Base-by-base conservation (phyloP, 2,329 filamentous ascomycete genomes). In the Tolypocladium tundrense region DNA sequence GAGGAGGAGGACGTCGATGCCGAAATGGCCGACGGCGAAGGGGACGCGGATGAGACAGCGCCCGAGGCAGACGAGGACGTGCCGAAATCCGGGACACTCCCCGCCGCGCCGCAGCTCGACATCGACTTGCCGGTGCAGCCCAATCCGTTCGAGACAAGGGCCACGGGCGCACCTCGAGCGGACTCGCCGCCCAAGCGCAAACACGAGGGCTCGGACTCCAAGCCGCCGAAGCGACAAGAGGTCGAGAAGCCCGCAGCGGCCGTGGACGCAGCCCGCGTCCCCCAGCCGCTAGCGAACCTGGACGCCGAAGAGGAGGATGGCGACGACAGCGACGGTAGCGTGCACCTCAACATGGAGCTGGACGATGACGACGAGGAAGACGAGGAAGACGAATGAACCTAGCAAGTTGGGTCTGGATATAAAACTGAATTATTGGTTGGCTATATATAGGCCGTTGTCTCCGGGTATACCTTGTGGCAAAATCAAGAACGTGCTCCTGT, bases 281-380 rank as follows among this genome's bases (percentile, higher is more conserved):
- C 61, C 21, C 63, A 64, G 14, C 60, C 68, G 35, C 55, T 60
- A 6, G 60, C 41, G 21, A 55, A 35, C 60, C 63, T 31, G 60
- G 62, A 41, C 11, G 72, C 72, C 5, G 76, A 72, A 1, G 76
- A 76, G 19, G 76, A 77, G 1, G 76, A 76, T n/a, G 21, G 21
- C 21, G 76, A 77, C 24, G 74, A 76, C 39, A 76, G 76, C 16
- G 80, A 83, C 58, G 80, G 77, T 57, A 84, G 81, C 59, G 77
- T 84, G 14, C 79, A 84, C 68, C 70, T 84, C 58, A 81, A 84
- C 57, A 84, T 84, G 79, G 80, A 82, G 52, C 67, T 85, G 11
- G 81, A 84, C 11, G 79, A 79, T 19, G 76, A 79, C 11, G 75
- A 75, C 1, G 70, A 67, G 3, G 61, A 69, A 6, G 66, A 65